A percentile compares a stretch with the other conserved stretches of the same genome.
Conservation (phyloP, 2,329 filamentous ascomycete species). For the Aspergillaceae sp. region DNA sequence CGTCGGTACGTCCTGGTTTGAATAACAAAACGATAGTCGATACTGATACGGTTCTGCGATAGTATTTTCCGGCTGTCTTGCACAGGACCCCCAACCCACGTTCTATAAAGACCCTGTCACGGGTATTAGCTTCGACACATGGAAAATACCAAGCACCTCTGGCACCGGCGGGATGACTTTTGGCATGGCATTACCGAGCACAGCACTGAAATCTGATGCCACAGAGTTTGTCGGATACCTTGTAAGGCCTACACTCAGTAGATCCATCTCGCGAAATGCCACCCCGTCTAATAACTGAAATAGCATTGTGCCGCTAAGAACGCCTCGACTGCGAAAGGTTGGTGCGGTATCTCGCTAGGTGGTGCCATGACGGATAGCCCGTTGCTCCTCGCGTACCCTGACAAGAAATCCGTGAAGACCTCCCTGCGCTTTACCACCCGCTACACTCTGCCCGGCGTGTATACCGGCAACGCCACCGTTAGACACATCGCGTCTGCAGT, state of each 20-base stretch:
- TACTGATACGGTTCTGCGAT: background rate
- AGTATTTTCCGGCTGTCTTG: background rate
- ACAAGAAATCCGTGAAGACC: background rate
- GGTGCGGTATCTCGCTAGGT: slow-evolving; percentile 3
- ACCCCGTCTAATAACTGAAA: background rate
- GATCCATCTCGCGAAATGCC: background rate
- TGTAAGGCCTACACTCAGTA: background rate
- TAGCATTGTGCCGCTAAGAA: background rate
- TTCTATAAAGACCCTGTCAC: background rate
- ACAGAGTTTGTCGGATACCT: slow-evolving; percentile 5
- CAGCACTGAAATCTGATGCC: slow-evolving; percentile 2
- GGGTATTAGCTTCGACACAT: background rate
- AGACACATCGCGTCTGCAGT: slow-evolving; percentile 52
- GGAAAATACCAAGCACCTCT: background rate
- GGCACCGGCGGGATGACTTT: slow-evolving; percentile 1
- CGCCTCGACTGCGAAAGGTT: background rate
- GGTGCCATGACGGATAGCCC: slow-evolving; percentile 2
- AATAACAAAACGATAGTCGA: background rate
- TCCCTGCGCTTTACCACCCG: slow-evolving; percentile 23
- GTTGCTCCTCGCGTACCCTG: background rate
- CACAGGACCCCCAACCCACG: background rate
- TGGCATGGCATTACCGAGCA: slow-evolving; percentile 2
- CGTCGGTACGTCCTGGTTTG: background rate
- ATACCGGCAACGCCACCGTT: slow-evolving; percentile 53
- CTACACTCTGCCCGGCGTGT: slow-evolving; percentile 50